phyloP scores from a whole-genome alignment of 163 green algal genomes.

The Chlorella variabilis region DNA sequence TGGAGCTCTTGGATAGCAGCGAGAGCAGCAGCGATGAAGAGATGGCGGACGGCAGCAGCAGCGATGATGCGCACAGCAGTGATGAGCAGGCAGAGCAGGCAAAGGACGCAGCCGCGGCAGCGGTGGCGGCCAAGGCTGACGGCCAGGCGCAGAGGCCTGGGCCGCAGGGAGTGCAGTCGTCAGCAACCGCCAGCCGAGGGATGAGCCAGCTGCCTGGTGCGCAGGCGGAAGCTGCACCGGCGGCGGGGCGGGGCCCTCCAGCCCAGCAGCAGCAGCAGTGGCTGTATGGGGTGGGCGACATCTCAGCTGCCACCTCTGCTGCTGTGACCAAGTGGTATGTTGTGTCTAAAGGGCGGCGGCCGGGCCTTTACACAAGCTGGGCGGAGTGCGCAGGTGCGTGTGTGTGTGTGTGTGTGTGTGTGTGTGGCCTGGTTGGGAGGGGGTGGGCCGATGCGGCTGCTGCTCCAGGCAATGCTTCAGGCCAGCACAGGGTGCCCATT shows the following conservation, averaged over 20 bases:
- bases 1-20: background rate
- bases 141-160: too few species aligned
- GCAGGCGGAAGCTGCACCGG: too few species aligned
- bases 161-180: too few species aligned
- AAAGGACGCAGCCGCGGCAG: background rate
- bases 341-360: conserved; percentile 1
- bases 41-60: background rate
- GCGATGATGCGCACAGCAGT: background rate
- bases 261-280: background rate
- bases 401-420: background rate
- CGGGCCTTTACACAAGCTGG: conserved; percentile 11
- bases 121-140: too few species aligned
- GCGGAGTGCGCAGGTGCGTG: background rate
- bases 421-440: too few species aligned
- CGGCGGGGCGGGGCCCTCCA: too few species aligned
- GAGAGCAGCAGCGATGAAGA: background rate
- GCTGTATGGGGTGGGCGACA: too few species aligned
- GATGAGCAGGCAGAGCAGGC: background rate
- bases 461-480: too few species aligned
- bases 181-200: background rate
- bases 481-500: background rate
- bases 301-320: background rate
- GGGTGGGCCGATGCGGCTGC: background rate
- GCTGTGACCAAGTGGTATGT: conserved; percentile 1
- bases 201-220: too few species aligned